phyloP scores from a whole-genome alignment of 148 eudicot species.

The Chenopodium quinoa region DNA sequence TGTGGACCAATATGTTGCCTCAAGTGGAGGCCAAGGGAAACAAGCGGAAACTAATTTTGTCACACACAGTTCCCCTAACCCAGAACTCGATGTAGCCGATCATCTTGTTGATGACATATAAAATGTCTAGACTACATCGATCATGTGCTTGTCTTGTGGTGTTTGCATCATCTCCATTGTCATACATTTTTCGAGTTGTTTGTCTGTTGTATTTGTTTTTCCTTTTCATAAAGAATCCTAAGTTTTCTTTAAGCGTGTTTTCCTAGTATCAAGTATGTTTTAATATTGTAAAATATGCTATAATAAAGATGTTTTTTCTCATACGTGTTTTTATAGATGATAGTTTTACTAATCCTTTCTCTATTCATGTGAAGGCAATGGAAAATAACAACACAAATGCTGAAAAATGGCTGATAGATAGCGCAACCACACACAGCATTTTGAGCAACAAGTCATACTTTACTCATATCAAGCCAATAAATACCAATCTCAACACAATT shows the following conservation, averaged over 20 bases:
- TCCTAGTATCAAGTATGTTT: too few relatives aligned
- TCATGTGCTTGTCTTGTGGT: too few relatives aligned
- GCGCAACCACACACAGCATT: background rate
- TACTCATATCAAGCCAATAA: background rate
- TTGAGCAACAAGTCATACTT: background rate
- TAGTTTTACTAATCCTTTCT: background rate
- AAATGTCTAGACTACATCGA: too few relatives aligned
- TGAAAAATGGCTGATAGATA: constrained; percentile 3
- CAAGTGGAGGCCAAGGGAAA: too few relatives aligned
- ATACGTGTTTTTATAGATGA: background rate
- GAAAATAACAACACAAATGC: background rate
- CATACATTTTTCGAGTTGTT: background rate
- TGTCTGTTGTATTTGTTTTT: background rate
- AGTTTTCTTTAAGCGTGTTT: too few relatives aligned
- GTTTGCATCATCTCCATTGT: background rate
- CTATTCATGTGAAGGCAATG: background rate
- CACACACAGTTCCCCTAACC: too few relatives aligned
- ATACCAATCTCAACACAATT: background rate
- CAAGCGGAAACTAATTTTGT: too few relatives aligned
- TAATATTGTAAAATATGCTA: too few relatives aligned
- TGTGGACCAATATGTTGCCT: background rate
- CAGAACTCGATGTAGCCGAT: too few relatives aligned
- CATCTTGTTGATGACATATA: too few relatives aligned
- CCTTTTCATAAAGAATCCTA: background rate
- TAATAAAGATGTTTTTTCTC: too few relatives aligned